Evolutionary conservation across 352 stramenopile species (phyloP).

Genomic region (Thalassiosira mediterranea): DNA sequence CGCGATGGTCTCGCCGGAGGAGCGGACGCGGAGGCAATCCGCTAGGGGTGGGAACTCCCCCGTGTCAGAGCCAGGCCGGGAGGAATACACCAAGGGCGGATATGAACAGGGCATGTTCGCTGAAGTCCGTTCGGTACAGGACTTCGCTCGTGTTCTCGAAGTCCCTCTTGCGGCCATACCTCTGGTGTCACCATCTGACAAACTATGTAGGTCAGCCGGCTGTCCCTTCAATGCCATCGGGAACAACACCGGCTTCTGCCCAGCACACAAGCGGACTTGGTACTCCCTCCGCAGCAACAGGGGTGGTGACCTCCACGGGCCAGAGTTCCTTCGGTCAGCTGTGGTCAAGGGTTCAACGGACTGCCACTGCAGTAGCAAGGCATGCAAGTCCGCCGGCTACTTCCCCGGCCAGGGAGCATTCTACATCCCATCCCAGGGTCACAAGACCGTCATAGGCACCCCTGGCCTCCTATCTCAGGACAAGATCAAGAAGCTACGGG

Average conservation of each 20-base stretch:
- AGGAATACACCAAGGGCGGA: neutral
- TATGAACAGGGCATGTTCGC: conserved; percentile 15
- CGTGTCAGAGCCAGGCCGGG: neutral
- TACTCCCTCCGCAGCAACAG: conserved; percentile 4
- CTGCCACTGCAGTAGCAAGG: neutral
- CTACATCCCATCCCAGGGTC: neutral
- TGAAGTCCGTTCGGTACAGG: conserved; percentile 1
- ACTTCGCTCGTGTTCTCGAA: conserved; percentile 11
- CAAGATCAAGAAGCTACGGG: neutral
- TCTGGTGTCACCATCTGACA: neutral
- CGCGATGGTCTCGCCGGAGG: no score
- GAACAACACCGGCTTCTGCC: conserved; percentile 2
- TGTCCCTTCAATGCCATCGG: neutral
- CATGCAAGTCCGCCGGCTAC: neutral
- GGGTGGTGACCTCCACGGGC: conserved; percentile 6
- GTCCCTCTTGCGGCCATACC: conserved; percentile 3
- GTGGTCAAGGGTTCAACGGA: neutral
- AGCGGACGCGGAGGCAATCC: no score
- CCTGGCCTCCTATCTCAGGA: neutral
- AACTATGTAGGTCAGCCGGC: neutral
- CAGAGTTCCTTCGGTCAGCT: conserved; percentile 8
- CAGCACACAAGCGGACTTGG: neutral
- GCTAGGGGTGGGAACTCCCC: neutral
- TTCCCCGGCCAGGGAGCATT: conserved; percentile 1
- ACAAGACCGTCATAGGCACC: neutral